Evolutionary conservation across 2,329 filamentous ascomycete species (phyloP).

Genomic region (Talaromyces sp.): DNA sequence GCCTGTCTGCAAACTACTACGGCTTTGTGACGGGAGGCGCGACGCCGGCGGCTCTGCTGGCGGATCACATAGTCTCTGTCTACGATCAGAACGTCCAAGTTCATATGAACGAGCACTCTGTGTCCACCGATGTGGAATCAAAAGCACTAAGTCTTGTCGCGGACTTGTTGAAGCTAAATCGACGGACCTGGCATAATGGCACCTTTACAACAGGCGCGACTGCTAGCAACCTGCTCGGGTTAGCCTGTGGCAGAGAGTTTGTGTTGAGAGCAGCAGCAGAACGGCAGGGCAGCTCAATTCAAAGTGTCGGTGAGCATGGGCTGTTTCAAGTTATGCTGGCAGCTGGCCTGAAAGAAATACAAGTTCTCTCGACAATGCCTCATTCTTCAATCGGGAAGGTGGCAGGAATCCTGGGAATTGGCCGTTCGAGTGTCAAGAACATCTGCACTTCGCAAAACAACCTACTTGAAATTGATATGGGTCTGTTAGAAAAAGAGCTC

Average conservation of each 20-base stretch:
- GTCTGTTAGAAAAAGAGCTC: constrained; percentile 57
- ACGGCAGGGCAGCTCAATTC: constrained; percentile 22
- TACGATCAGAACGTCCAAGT: constrained; percentile 81
- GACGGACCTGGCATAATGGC: constrained; percentile 59
- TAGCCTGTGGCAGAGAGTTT: constrained; percentile 65
- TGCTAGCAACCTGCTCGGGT: constrained; percentile 58
- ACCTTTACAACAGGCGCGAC: constrained; percentile 75
- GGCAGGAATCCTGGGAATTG: constrained; percentile 73
- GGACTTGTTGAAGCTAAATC: constrained; percentile 58
- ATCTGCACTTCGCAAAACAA: constrained; percentile 40
- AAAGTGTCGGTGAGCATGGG: constrained; percentile 62
- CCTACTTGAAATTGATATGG: constrained; percentile 66
- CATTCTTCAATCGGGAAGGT: constrained; percentile 84
- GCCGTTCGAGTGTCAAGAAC: constrained; percentile 60
- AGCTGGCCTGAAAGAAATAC: constrained; percentile 61
- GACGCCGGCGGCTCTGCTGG: constrained; percentile 72
- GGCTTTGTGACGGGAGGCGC: constrained; percentile 82
- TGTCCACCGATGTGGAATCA: constrained; percentile 72
- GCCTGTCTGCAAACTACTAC: constrained; percentile 65
- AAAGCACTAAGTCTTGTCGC: constrained; percentile 63
- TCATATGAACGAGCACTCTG: constrained; percentile 69
- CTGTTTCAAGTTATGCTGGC: constrained; percentile 59
- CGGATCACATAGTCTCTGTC: constrained; percentile 75
- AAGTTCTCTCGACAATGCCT: constrained; percentile 72
- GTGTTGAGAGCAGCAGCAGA: constrained; percentile 38